Percentiles rank a stretch among this genome's conserved stretches.
Evolutionary conservation across 805 yeast species (phyloP).

Genomic region (Cyberlindnera mycetangii): DNA sequence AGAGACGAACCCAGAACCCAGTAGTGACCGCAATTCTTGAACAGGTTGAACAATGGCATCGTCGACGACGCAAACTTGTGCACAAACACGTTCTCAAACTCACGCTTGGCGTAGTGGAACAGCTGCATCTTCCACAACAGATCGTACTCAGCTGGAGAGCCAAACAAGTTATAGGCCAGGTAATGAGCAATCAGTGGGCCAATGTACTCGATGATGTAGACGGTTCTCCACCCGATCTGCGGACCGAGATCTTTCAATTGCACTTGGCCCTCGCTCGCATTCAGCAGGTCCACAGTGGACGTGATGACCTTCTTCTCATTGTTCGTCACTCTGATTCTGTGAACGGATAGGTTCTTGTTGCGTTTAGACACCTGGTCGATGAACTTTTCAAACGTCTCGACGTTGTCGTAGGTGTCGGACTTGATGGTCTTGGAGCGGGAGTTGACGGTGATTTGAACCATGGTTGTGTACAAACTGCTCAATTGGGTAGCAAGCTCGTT

Average conservation of each 20-base stretch:
- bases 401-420: slow-evolving; percentile 37
- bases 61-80: slow-evolving; percentile 87
- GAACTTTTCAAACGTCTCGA: slow-evolving; percentile 38
- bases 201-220: slow-evolving; percentile 81
- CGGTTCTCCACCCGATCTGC: slow-evolving; percentile 89
- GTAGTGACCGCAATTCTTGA: slow-evolving; percentile 88
- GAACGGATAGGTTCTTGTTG: slow-evolving; percentile 41
- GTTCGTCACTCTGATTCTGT: slow-evolving; percentile 53
- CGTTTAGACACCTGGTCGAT: slow-evolving; percentile 40
- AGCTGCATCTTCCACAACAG: slow-evolving; percentile 46
- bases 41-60: slow-evolving; percentile 85
- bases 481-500: neutral
- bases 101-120: slow-evolving; percentile 84
- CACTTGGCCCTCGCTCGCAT: slow-evolving; percentile 33
- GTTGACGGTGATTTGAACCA: slow-evolving; percentile 39
- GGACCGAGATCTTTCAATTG: slow-evolving; percentile 88
- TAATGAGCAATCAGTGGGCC: slow-evolving; percentile 88
- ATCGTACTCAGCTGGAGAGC: slow-evolving; percentile 24
- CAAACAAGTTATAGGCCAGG: slow-evolving; percentile 46
- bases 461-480: no score
- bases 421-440: slow-evolving; percentile 61
- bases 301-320: slow-evolving; percentile 19
- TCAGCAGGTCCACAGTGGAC: slow-evolving; percentile 13
- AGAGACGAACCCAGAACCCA: slow-evolving; percentile 84
- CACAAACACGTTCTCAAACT: slow-evolving; percentile 77